Conservation (phyloP, 495 filamentous ascomycete genomes). For the Podospora pseudocomata region DNA sequence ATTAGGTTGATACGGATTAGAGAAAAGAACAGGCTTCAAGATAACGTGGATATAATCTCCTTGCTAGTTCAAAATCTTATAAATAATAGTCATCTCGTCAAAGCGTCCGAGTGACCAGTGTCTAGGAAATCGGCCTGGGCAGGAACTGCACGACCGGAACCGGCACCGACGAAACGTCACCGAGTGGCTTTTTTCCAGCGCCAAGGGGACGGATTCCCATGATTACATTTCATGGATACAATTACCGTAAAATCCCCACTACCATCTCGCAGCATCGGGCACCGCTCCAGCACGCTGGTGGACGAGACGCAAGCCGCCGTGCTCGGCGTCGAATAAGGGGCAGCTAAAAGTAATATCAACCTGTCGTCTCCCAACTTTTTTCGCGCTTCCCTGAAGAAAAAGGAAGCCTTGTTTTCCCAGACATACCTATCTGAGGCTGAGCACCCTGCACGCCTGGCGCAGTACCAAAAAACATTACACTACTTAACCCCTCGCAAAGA, state of each 20-base stretch:
- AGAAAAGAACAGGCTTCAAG: not conserved
- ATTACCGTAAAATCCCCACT: slow-evolving; percentile 3
- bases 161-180: slow-evolving; percentile 10
- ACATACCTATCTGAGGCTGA: slow-evolving; percentile 18
- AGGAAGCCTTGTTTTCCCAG: not conserved
- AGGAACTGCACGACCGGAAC: slow-evolving; percentile 1
- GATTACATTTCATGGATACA: not conserved
- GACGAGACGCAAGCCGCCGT: not conserved
- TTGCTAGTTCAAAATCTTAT: not conserved
- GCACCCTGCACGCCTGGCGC: slow-evolving; percentile 4
- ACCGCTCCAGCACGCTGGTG: not conserved
- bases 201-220: slow-evolving; percentile 8
- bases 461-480: not conserved
- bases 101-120: not conserved
- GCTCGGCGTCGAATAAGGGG: not conserved
- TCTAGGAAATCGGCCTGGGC: not conserved
- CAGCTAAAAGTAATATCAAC: not conserved
- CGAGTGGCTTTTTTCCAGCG: slow-evolving; percentile 7
- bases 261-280: slow-evolving; percentile 1
- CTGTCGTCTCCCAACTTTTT: not conserved
- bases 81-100: not conserved
- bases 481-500: slow-evolving; percentile 6
- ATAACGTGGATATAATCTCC: not conserved
- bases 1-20: not conserved
- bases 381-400: not conserved